Percentiles rank a stretch among this genome's conserved stretches.
Evolutionary conservation across 805 yeast species (phyloP).

Genomic region (Hermanozyma aechmeae): DNA sequence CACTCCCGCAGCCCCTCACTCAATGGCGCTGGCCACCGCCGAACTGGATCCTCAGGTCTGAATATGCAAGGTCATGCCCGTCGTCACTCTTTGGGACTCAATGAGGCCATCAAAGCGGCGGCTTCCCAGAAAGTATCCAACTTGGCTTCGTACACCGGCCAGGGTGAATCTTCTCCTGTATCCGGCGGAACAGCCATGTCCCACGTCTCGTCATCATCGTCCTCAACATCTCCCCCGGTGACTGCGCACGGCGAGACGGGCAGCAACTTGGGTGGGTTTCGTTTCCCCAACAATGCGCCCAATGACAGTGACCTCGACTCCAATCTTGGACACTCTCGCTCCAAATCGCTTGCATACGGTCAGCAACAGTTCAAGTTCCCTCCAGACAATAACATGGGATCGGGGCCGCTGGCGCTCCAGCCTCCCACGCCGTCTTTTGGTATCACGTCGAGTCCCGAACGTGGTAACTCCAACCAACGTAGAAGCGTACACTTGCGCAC

Average conservation of each 20-base stretch:
- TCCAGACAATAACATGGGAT: conserved; percentile 12
- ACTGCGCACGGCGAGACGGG: conserved; percentile 8
- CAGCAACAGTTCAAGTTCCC: conserved; percentile 56
- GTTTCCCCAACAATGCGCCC: conserved; percentile 45
- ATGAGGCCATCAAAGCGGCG: conserved; percentile 95
- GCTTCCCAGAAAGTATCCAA: conserved; percentile 63
- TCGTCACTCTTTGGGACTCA: conserved; percentile 85
- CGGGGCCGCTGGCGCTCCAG: conserved; percentile 11
- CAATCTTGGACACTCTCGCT: conserved; percentile 19
- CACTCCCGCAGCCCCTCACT: conserved; percentile 27
- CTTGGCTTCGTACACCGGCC: conserved; percentile 17
- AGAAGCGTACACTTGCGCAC: conserved; percentile 31
- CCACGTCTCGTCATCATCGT: conserved; percentile 3
- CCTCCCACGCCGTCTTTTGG: conserved; percentile 50
- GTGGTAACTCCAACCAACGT: conserved; percentile 27
- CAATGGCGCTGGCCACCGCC: conserved; percentile 17
- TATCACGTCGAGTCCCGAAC: conserved; percentile 29
- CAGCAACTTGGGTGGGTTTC: conserved; percentile 39
- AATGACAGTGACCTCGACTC: conserved; percentile 11
- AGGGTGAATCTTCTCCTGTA: conserved; percentile 3
- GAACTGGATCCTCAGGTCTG: conserved; percentile 20
- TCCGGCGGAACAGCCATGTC: conserved; percentile 4
- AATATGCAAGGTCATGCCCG: conserved; percentile 64
- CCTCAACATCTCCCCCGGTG: conserved; percentile 15
- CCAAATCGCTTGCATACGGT: conserved; percentile 35